These are phyloP conservation scores for Wallacemonas sp. DNA, from an alignment of 208 protist species.

Conservation along the genomic window DNA sequence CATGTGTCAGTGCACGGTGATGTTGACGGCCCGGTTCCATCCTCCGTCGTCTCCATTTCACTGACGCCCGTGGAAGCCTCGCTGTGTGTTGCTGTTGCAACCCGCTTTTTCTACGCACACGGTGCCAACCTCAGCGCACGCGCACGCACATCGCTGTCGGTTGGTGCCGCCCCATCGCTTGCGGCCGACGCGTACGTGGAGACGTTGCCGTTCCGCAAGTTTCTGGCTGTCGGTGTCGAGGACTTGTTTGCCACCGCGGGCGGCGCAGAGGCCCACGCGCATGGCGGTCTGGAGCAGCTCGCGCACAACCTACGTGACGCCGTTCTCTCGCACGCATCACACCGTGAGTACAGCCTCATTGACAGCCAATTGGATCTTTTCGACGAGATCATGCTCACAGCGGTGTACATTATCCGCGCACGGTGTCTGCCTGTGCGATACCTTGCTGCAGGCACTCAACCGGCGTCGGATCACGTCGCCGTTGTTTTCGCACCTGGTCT, in stretches of 20 bases:
- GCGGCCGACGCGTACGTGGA: constrained; percentile 53
- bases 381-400: constrained; percentile 52
- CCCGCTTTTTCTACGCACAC: constrained; percentile 72
- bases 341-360: constrained; percentile 55
- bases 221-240: constrained; percentile 62
- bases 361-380: constrained; percentile 50
- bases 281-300: constrained; percentile 73
- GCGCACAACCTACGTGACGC: constrained; percentile 69
- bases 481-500: constrained; percentile 65
- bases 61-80: constrained; percentile 79
- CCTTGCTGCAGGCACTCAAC: constrained; percentile 18
- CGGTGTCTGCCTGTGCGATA: constrained; percentile 57
- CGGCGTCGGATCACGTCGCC: constrained; percentile 24
- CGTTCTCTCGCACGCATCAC: constrained; percentile 49
- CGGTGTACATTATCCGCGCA: constrained; percentile 72
- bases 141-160: constrained; percentile 11
- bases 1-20: constrained; percentile 15
- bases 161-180: constrained; percentile 22
- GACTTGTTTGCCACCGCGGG: constrained; percentile 28
- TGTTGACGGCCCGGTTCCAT: background rate
- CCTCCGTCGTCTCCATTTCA: constrained; percentile 40
- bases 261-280: constrained; percentile 26
- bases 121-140: constrained; percentile 13
- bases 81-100: constrained; percentile 45
- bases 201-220: constrained; percentile 44